phyloP scores from a whole-genome alignment of 2,329 filamentous ascomycete genomes.

The Ambrosiella xylebori region DNA sequence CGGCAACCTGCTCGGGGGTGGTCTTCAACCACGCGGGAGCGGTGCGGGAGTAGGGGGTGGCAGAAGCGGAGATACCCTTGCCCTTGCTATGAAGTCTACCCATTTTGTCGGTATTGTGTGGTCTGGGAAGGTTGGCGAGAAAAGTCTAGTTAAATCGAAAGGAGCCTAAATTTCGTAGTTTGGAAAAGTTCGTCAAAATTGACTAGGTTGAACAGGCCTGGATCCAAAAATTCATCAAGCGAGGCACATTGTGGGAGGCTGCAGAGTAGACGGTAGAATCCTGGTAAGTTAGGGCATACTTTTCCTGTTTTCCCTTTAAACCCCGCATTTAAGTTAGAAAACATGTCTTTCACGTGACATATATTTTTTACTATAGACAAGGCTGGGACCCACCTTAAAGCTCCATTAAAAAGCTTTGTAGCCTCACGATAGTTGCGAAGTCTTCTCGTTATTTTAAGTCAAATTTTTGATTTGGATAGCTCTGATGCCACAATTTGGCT shows the following conservation, averaged over 20 bases:
- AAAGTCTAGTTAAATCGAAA: slow-evolving; percentile 12
- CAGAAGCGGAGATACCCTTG: slow-evolving; percentile 95
- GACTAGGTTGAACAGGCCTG: background rate
- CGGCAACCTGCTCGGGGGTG: slow-evolving; percentile 93
- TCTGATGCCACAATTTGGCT: background rate
- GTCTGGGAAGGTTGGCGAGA: slow-evolving; percentile 16
- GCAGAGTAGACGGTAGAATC: slow-evolving; percentile 29
- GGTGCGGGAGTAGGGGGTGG: slow-evolving; percentile 90
- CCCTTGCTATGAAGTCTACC: slow-evolving; percentile 98
- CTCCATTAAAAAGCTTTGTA: slow-evolving; percentile 7
- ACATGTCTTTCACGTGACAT: slow-evolving; percentile 3
- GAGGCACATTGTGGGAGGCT: slow-evolving; percentile 11
- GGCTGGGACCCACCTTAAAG: slow-evolving; percentile 10
- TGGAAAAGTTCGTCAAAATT: slow-evolving; percentile 10
- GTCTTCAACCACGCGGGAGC: slow-evolving; percentile 95
- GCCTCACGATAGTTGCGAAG: background rate
- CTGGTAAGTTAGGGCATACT: slow-evolving; percentile 19
- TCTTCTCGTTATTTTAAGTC: slow-evolving; percentile 1
- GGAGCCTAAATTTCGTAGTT: slow-evolving; percentile 10
- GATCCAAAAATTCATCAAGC: background rate
- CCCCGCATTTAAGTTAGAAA: background rate
- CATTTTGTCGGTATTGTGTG: slow-evolving; percentile 45
- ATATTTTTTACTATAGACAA: background rate
- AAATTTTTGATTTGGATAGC: background rate
- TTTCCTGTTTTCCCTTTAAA: background rate